Conservation (phyloP, 164 flowering plant genomes). For the Aristolochia contorta region DNA sequence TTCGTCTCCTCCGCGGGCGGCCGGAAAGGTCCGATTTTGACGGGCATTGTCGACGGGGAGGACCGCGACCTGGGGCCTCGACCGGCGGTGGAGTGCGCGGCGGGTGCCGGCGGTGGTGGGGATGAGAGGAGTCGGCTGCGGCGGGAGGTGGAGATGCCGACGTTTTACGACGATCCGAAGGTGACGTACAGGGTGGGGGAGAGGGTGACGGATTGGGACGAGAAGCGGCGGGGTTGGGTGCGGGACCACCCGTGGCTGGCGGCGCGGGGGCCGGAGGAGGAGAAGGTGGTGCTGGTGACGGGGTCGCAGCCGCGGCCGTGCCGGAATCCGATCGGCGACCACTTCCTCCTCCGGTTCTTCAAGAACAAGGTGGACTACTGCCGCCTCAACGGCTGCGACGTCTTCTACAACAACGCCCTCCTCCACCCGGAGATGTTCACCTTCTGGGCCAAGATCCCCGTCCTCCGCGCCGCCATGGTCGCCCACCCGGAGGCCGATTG, state of each 20-base stretch:
- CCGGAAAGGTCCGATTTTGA: too few species aligned
- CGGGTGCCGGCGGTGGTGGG: too few species aligned
- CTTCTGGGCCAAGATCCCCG: conserved; percentile 84
- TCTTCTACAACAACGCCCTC: conserved; percentile 38
- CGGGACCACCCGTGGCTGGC: conserved; percentile 23
- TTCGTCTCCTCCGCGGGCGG: not conserved
- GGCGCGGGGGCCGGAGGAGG: conserved; percentile 8
- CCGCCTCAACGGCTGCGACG: conserved; percentile 35
- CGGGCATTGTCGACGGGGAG: too few species aligned
- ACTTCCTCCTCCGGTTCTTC: conserved; percentile 35
- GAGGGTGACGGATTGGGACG: conserved; percentile 28
- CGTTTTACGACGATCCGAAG: conserved; percentile 39
- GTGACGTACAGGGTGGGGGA: conserved; percentile 24
- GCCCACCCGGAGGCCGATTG: conserved; percentile 99
- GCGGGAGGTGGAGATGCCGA: not conserved
- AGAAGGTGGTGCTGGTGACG: conserved; percentile 17
- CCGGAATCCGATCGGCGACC: conserved; percentile 36
- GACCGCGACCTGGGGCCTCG: too few species aligned
- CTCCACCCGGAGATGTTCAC: conserved; percentile 55
- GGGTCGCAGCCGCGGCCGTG: conserved; percentile 35
- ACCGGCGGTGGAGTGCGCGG: not conserved
- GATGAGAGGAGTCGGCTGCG: too few species aligned
- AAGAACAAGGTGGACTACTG: conserved; percentile 52
- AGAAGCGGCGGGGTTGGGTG: conserved; percentile 28
- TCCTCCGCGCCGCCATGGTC: conserved; percentile 74